Evolutionary conservation across 257 asterid species (phyloP), one percentile per base, ranked within the genome.

Genomic region (Capsicum chinense): DNA sequence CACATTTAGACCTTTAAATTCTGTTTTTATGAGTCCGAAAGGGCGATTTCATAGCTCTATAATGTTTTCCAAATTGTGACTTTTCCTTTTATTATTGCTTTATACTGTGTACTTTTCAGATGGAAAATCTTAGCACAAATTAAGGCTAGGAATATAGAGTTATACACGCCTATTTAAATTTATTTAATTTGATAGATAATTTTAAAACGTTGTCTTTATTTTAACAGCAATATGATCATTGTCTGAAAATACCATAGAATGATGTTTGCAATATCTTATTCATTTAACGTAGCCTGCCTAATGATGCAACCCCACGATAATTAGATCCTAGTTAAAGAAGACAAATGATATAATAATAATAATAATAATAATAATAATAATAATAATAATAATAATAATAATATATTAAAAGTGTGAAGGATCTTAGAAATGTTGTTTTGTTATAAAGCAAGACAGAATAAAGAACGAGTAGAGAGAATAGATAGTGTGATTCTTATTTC

Each of bases 111-210:
- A 39, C 19, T 52, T 70, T 21, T 13, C 15, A 26, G 42, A 73
- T 48, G 21, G 26, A 52, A 47, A 76, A 76, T 52, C 62, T 76
- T 76, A 21, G 62, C 63, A 76, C 62, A 76, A 26, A 52, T 50
- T 76, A 26, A 52, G 62, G 63, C 48, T 76, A 13, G 2, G 5
- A 52, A 76, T 13, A 74, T 74, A 21, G 13, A 74, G 14, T 74
- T 21, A 74, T 74, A 50, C 60, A 48, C 60, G 19, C 44, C 13
- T 6, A 50, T 74, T 50, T 39, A 37, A 68, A 68, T 37, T 13
- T 50, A 52, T 52, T 74, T 71, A 47, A 11, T 73, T 2, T n/a
- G 58, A 26, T 21, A 50, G 62, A 7, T 73, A 73, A 50, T 76
- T 21, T 52, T 1, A 52, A 76, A 76, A 12, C 17, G 48, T 50